phyloP scores from a whole-genome alignment of 1,284 basidiomycete species.

The Malassezia pachydermatis region DNA sequence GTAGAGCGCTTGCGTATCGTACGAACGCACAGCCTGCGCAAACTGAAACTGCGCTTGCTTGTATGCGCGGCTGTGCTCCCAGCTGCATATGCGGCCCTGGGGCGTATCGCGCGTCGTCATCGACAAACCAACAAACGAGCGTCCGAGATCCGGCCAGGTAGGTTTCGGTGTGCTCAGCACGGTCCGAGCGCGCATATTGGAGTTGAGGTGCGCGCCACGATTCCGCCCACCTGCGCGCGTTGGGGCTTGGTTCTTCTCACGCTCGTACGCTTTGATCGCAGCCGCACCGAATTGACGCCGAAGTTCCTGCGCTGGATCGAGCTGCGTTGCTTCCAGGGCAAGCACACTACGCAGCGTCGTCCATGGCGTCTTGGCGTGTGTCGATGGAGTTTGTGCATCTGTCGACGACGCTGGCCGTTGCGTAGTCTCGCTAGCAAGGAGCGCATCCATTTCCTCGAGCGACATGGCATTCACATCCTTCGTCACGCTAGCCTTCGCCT shows the following conservation, averaged over 20 bases:
- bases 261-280: slow-evolving; percentile 43
- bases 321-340: slow-evolving; percentile 24
- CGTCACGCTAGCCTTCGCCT: slow-evolving; percentile 14
- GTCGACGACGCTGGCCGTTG: not conserved
- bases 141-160: slow-evolving; percentile 39
- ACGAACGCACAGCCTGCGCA: slow-evolving; percentile 39
- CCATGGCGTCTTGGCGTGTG: not conserved
- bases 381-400: not conserved
- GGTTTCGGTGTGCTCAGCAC: slow-evolving; percentile 38
- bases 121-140: slow-evolving; percentile 39
- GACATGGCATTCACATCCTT: slow-evolving; percentile 39
- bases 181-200: slow-evolving; percentile 35
- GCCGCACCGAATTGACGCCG: slow-evolving; percentile 43
- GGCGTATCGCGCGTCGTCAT: slow-evolving; percentile 32
- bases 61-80: slow-evolving; percentile 39
- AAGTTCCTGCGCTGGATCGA: slow-evolving; percentile 42
- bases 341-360: slow-evolving; percentile 24
- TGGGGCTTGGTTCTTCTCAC: slow-evolving; percentile 19
- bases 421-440: slow-evolving; percentile 24
- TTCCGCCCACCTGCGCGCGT: slow-evolving; percentile 21
- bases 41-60: slow-evolving; percentile 42
- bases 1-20: slow-evolving; percentile 37
- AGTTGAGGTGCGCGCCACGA: slow-evolving; percentile 33
- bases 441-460: slow-evolving; percentile 36
- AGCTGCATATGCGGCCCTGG: slow-evolving; percentile 29